phyloP scores from a whole-genome alignment of 495 filamentous ascomycete species.

The Xeromyces bisporus region DNA sequence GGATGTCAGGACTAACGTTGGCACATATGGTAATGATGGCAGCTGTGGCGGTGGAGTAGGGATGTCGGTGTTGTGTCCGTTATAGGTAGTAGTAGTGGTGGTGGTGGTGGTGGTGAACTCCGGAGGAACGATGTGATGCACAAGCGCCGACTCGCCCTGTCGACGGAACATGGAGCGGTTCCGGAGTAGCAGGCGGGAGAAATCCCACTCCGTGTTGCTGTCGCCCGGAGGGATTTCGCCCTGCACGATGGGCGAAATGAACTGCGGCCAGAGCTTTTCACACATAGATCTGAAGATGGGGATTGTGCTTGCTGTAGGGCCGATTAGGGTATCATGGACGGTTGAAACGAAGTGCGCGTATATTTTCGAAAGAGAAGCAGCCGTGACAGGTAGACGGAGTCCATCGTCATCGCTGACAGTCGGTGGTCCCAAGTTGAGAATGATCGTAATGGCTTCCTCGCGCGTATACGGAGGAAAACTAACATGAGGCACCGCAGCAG shows the following conservation, averaged over 20 bases:
- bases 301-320: conserved; percentile 29
- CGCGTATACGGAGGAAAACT: conserved; percentile 78
- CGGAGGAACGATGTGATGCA: conserved; percentile 47
- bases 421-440: conserved; percentile 33
- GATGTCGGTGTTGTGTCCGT: conserved; percentile 5
- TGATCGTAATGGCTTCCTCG: conserved; percentile 55
- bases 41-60: conserved; percentile 19
- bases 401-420: conserved; percentile 12
- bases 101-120: conserved; percentile 8
- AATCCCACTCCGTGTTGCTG: conserved; percentile 50
- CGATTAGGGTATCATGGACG: conserved; percentile 24
- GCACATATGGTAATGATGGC: conserved; percentile 52
- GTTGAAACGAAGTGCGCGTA: conserved; percentile 29
- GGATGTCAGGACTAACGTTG: conserved; percentile 66
- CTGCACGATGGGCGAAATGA: conserved; percentile 34
- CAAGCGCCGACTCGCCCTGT: conserved; percentile 55
- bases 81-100: conserved; percentile 10
- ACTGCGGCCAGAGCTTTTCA: conserved; percentile 65
- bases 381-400: too few species aligned
- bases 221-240: conserved; percentile 20
- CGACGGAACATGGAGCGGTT: conserved; percentile 61
- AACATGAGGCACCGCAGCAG: conserved; percentile 57
- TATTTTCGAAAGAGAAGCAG: conserved; percentile 14
- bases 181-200: conserved; percentile 60
- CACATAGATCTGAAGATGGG: conserved; percentile 23